phyloP scores from a whole-genome alignment of 306 rosid genomes.

The Styphnolobium japonicum region DNA sequence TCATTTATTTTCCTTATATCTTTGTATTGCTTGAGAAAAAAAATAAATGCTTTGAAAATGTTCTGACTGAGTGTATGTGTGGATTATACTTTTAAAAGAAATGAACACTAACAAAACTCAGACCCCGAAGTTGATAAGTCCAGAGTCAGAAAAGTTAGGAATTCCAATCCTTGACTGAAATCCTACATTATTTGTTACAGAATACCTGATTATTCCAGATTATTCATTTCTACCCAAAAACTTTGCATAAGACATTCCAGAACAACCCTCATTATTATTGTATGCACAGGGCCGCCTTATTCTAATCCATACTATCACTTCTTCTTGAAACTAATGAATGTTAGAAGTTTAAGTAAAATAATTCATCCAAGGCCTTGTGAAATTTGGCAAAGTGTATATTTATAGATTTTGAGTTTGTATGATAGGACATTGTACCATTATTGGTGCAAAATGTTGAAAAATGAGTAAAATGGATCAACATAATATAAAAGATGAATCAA shows the following conservation, averaged over 20 bases:
- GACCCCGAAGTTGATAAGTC: neutral
- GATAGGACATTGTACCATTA: neutral
- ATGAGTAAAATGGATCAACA: neutral
- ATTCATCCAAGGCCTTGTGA: neutral
- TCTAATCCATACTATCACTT: neutral
- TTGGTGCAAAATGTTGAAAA: slow-evolving; percentile 5
- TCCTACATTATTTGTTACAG: neutral
- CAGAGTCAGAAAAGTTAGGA: neutral
- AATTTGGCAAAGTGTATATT: neutral
- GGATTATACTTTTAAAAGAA: neutral
- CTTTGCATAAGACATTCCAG: neutral
- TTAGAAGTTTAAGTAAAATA: neutral
- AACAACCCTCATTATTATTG: neutral
- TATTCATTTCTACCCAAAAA: neutral
- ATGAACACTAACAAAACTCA: neutral
- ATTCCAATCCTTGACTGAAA: neutral
- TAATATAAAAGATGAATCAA: neutral
- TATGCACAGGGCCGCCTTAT: neutral
- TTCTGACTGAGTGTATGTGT: neutral
- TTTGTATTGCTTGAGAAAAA: neutral
- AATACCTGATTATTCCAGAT: neutral
- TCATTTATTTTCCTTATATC: neutral
- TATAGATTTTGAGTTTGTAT: slow-evolving; percentile 1
- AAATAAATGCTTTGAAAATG: neutral
- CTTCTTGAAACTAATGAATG: neutral